Conservation (phyloP, 2,329 filamentous ascomycete genomes). For the Alternaria alternata region DNA sequence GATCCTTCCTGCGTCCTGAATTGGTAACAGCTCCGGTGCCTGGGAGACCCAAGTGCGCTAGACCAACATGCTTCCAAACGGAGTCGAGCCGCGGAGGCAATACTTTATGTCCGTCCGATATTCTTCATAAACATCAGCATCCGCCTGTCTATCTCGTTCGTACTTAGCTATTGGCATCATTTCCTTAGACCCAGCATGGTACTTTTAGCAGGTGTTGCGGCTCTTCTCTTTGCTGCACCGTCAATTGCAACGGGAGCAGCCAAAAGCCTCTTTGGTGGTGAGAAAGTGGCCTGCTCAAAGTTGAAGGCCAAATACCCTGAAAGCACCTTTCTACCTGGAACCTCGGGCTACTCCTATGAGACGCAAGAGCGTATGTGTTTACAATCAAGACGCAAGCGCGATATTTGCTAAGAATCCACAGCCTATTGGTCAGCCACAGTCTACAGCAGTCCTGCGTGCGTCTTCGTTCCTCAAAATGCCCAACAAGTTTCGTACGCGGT, state of each 20-base stretch:
- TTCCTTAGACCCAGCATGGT: background rate
- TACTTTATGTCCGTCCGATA: background rate
- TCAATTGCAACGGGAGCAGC: background rate
- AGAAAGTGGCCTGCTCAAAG: background rate
- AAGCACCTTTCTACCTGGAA: background rate
- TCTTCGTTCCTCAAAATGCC: conserved; percentile 28
- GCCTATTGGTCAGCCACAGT: conserved; percentile 21
- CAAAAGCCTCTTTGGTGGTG: background rate
- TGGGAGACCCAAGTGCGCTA: background rate
- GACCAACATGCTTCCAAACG: background rate
- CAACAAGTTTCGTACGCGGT: conserved; percentile 30
- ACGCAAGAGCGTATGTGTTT: background rate
- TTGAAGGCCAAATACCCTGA: background rate
- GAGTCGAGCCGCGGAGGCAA: background rate
- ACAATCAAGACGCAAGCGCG: background rate
- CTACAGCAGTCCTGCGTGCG: conserved; percentile 26
- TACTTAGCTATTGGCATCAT: background rate
- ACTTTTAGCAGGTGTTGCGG: background rate
- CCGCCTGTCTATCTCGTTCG: background rate
- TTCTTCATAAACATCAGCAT: background rate
- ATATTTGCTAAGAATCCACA: background rate
- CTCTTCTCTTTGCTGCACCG: background rate
- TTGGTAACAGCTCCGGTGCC: background rate
- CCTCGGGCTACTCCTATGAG: background rate
- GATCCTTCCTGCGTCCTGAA: background rate